These are phyloP conservation scores for Aspergillus terreus DNA, from an alignment of 2,329 filamentous ascomycete genomes.

Conservation along the genomic window DNA sequence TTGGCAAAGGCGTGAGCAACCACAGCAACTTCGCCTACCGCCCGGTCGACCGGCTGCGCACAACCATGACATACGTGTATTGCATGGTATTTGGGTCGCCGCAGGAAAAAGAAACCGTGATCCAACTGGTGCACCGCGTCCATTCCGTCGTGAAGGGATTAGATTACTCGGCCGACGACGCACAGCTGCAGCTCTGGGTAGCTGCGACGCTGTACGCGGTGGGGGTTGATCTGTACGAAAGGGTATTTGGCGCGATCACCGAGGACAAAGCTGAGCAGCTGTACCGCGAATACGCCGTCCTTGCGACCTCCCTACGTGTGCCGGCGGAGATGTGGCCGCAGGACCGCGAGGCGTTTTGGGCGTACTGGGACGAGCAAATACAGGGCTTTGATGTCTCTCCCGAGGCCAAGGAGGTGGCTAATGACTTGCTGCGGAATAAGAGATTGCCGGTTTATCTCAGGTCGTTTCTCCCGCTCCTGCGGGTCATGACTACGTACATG, in stretches of 20 bases:
- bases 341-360: constrained; percentile 33
- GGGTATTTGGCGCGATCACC: constrained; percentile 31
- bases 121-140: constrained; percentile 34
- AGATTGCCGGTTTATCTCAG: constrained; percentile 23
- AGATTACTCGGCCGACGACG: constrained; percentile 35
- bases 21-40: constrained; percentile 40
- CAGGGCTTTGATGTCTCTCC: constrained; percentile 29
- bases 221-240: constrained; percentile 33
- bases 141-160: constrained; percentile 30
- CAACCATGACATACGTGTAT: constrained; percentile 41
- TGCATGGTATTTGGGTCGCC: constrained; percentile 35
- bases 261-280: constrained; percentile 20
- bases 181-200: constrained; percentile 39
- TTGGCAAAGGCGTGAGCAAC: constrained; percentile 35
- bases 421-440: constrained; percentile 27
- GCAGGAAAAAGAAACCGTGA: constrained; percentile 31
- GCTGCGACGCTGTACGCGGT: constrained; percentile 40
- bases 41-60: constrained; percentile 34
- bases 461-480: constrained; percentile 22
- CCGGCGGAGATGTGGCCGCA: constrained; percentile 36
- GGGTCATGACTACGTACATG: constrained; percentile 27
- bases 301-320: constrained; percentile 26
- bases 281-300: constrained; percentile 25
- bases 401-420: constrained; percentile 24
- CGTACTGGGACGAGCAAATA: constrained; percentile 37